Base-by-base conservation (phyloP, 2,329 filamentous ascomycete genomes). In the Phialophora verrucosa region DNA sequence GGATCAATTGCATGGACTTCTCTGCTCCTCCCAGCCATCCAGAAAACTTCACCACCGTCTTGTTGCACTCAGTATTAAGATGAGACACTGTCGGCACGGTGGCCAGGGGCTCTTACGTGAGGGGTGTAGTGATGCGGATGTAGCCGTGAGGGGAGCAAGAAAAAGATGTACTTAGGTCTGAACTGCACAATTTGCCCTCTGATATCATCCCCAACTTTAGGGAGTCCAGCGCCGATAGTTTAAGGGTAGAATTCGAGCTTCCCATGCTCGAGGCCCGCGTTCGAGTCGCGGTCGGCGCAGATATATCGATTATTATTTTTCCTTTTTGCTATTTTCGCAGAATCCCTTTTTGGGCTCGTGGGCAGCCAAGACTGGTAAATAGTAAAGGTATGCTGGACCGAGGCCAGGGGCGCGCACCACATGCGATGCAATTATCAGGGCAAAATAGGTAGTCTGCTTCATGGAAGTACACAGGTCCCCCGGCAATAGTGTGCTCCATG, bases 191-290 rank as follows among this genome's bases (percentile, higher is more conserved):
- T n/a, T 44, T 8, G 7, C 17, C 4, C 10, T 5, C 38, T 59
- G 29, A 17, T 59, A 11, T 6, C 47, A 29, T 44, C 32, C 10
- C 31, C 12, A 25, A 44, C 25, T 62, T 42, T 11, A 32, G 38
- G 38, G 17, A 11, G 38, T 51, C 14, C 42, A 31, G 71, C 71
- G 63, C 61, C 62, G 65, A 71, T 72, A 72, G 71, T 73, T 71
- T 65, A 73, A 72, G 71, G 71, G 71, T 73, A 73, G 71, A 73
- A 73, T 73, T 70, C 66, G 68, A 69, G 70, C 68, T 73, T 73
- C 71, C 71, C 71, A 73, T 71, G 70, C 71, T 68, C 68, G 66
- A 70, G 71, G 71, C 64, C 71, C 71, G 71, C 68, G 71, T 73
- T 73, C 71, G 71, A 73, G 66, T 69, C 66, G 63, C 66, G 53